Evolutionary conservation across 2,329 filamentous ascomycete species (phyloP).

Genomic region (Cladosporium oxysporum): DNA sequence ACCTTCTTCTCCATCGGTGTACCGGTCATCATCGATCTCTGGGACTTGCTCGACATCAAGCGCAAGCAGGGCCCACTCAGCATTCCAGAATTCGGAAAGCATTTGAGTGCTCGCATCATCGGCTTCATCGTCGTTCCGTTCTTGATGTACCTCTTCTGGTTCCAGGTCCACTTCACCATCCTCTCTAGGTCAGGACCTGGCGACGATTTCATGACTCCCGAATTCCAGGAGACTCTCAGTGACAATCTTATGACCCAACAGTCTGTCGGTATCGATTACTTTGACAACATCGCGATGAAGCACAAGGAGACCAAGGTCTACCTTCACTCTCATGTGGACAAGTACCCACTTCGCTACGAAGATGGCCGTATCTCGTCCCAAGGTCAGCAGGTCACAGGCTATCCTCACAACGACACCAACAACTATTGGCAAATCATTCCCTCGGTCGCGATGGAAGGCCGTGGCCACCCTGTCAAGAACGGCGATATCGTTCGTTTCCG

Average conservation of each 20-base stretch:
- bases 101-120: slow-evolving; percentile 83
- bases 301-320: slow-evolving; percentile 98
- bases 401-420: slow-evolving; percentile 98
- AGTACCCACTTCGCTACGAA: slow-evolving; percentile 91
- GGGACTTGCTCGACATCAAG: slow-evolving; percentile 90
- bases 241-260: slow-evolving; percentile 93
- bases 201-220: slow-evolving; percentile 97
- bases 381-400: slow-evolving; percentile 94
- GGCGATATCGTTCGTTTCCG: slow-evolving; percentile 83
- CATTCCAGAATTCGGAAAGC: slow-evolving; percentile 79
- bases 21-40: slow-evolving; percentile 90
- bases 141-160: slow-evolving; percentile 99
- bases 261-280: slow-evolving; percentile 84
- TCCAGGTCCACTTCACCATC: slow-evolving; percentile 97
- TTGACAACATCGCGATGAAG: slow-evolving; percentile 79
- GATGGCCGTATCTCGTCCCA: slow-evolving; percentile 97
- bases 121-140: slow-evolving; percentile 90
- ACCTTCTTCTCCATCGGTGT: slow-evolving; percentile 96
- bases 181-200: slow-evolving; percentile 86
- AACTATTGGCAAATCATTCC: slow-evolving; percentile 97
- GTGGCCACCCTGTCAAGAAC: slow-evolving; percentile 71
- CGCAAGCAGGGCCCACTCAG: slow-evolving; percentile 77
- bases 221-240: slow-evolving; percentile 94
- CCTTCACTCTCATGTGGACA: slow-evolving; percentile 87
- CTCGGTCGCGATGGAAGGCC: slow-evolving; percentile 53